Evolutionary conservation across 164 flowering plant species (phyloP), one percentile per base, ranked within the genome.

Genomic region (Chimonanthus salicifolius): DNA sequence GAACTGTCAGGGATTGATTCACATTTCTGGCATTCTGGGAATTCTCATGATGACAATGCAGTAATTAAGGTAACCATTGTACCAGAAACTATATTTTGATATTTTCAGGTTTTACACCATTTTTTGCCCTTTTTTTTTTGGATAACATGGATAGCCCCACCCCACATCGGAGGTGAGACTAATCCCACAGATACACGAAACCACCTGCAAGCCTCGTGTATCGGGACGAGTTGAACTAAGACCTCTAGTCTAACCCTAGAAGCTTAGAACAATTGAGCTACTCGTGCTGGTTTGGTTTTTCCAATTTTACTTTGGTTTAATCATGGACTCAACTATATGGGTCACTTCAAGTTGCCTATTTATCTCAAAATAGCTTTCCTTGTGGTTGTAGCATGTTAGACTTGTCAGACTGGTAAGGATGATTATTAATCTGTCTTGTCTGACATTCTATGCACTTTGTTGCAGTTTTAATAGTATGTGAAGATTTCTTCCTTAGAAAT

Each of bases 1-100:
- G 18, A 47, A 44, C n/a, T n/a, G 7, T 13, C 46, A 71, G 73
- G 73, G 46, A 62, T 62, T 44, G 73, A 62, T 46, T 62, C 65
- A 6, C 67, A 21, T 15, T 58, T 51, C 5, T 46, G 65, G 64
- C 48, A 46, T 46, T 46, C 45, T 51, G 72, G 60, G 16, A 50
- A 33, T 70, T 46, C 50, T 9, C 47, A 49, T 16, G n/a, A 15
- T 3, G 73, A 71, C 7, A 18, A 60, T 44, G 66, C 66, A 43
- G 58, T 58, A 58, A 71, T 71, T 58, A 71, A 71, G 73, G 73
- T 71, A 71, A 71, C 5, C 47, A 3, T 18, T 71, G 47, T 47
- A 68, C 48, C 48, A 16, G 51, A 15, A 21, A 49, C 70, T 47
- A 49, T 15, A 47, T 47, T 6, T 49, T 18, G 49, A 13, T 6